Base-by-base conservation (phyloP, 2,329 filamentous ascomycete genomes). In the Penicillium sp. region DNA sequence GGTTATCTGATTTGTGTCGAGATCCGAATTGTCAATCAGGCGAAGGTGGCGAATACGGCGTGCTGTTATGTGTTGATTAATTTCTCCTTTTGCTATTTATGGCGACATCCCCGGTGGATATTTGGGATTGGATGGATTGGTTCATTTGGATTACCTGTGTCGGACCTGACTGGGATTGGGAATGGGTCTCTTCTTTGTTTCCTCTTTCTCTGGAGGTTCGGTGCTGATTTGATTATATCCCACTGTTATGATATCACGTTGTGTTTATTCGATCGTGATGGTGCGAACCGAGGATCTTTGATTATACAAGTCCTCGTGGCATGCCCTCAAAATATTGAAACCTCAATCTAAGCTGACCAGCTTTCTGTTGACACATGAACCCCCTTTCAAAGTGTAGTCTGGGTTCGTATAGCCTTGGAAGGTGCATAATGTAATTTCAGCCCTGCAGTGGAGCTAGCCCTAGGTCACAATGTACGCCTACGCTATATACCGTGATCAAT, bases 181-280 rank as follows among this genome's bases (percentile, higher is more conserved):
- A 49, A 7, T 25, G 27, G 22, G 34, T 29, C 7, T 36, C 9
- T n/a, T 43, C 25, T 22, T 49, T 13, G 22, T 22, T 31, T 30
- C 31, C 7, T 18, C 3, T 31, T 30, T 49, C 9, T 53, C 35
- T 19, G 35, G 46, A 25, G 22, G 37, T 51, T 33, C 38, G 27
- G 31, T 38, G 38, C 38, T 46, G 45, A 33, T 47, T 41, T 57
- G 53, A 54, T 63, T 58, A 62, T 62, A 61, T 62, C 58, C 59
- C 52, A 55, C 52, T 47, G 53, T 61, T 53, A 62, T 64, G 58
- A 60, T 59, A 55, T 55, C 53, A 63, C 48, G 59, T 52, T 54
- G 48, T 52, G 48, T 54, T 50, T 36, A 49, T 48, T 49, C 25
- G 33, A 39, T 53, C 27, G 31, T 29, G 45, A 36, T 34, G 22